These are phyloP conservation scores for Oidiodendron maius DNA, from an alignment of 495 filamentous ascomycete genomes.

Conservation along the genomic window DNA sequence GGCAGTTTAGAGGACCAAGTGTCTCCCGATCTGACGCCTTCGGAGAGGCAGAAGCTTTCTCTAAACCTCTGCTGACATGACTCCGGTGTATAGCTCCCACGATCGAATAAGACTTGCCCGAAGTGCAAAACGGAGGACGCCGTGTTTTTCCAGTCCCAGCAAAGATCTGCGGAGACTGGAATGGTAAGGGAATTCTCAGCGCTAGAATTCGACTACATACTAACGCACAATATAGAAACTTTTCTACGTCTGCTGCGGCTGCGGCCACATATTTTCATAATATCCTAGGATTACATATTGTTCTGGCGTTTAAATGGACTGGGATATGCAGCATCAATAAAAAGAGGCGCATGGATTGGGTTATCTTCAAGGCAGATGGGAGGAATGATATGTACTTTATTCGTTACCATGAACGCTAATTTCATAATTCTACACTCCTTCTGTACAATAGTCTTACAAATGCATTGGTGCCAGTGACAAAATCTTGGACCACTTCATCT, in stretches of 20 bases:
- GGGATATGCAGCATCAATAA: background rate
- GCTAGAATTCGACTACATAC: background rate
- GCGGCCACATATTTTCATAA: constrained; percentile 75
- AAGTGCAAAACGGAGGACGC: constrained; percentile 78
- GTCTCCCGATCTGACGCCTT: constrained; percentile 4
- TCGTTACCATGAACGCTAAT: constrained; percentile 18
- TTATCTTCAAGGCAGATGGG: background rate
- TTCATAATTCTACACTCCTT: constrained; percentile 1
- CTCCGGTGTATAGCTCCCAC: constrained; percentile 63
- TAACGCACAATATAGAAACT: constrained; percentile 63
- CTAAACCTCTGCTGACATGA: constrained; percentile 40
- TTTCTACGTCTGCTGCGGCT: constrained; percentile 92
- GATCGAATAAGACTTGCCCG: constrained; percentile 76
- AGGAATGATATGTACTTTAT: constrained; percentile 3
- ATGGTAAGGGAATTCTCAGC: constrained; percentile 59
- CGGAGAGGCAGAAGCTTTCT: constrained; percentile 5
- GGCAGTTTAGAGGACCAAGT: constrained; percentile 6
- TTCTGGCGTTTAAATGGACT: constrained; percentile 6
- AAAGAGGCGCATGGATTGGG: constrained; percentile 5
- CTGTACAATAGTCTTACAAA: constrained; percentile 48
- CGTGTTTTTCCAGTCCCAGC: constrained; percentile 98
- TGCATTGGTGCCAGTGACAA: constrained; percentile 92
- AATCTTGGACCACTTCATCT: constrained; percentile 95
- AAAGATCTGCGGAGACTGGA: constrained; percentile 91
- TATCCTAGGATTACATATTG: constrained; percentile 13